Evolutionary conservation across 345 rosid genomes (phyloP).

Genomic region (Gossypium stocksii): DNA sequence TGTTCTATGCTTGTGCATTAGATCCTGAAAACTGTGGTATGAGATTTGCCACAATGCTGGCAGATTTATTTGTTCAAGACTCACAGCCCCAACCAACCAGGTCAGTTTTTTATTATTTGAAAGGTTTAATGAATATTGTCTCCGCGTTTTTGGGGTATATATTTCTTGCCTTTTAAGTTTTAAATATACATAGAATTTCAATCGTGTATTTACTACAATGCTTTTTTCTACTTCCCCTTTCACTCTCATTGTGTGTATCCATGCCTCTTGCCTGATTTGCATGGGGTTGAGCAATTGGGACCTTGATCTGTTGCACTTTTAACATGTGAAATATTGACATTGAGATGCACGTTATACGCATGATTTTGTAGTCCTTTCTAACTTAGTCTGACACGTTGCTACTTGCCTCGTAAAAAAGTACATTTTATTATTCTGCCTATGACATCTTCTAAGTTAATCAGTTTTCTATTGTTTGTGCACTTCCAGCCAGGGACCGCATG

Average conservation of each 20-base stretch:
- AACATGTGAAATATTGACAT: not conserved
- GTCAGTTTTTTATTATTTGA: slow-evolving; percentile 24
- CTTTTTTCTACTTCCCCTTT: not conserved
- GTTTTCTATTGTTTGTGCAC: not conserved
- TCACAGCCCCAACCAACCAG: slow-evolving; percentile 45
- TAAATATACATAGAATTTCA: not conserved
- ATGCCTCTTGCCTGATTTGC: not conserved
- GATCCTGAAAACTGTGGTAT: slow-evolving; percentile 78
- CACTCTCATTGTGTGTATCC: not conserved
- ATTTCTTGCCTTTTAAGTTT: not conserved
- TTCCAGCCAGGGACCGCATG: not conserved
- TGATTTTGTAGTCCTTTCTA: not conserved
- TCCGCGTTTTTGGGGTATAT: not conserved
- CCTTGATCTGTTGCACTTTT: not conserved
- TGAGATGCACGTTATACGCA: not conserved
- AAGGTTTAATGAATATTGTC: not conserved
- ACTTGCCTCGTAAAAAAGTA: not conserved
- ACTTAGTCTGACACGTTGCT: not conserved
- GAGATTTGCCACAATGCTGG: slow-evolving; percentile 54
- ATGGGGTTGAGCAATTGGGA: not conserved
- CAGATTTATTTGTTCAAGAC: slow-evolving; percentile 44
- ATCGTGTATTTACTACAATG: not conserved
- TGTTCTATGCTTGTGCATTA: slow-evolving; percentile 81
- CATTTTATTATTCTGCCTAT: not conserved
- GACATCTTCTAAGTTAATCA: not conserved